Evolutionary conservation across 371 early-diverging fungal species (phyloP), one percentile per base, ranked within the genome.

Genomic region (Saksenaea oblongispora): DNA sequence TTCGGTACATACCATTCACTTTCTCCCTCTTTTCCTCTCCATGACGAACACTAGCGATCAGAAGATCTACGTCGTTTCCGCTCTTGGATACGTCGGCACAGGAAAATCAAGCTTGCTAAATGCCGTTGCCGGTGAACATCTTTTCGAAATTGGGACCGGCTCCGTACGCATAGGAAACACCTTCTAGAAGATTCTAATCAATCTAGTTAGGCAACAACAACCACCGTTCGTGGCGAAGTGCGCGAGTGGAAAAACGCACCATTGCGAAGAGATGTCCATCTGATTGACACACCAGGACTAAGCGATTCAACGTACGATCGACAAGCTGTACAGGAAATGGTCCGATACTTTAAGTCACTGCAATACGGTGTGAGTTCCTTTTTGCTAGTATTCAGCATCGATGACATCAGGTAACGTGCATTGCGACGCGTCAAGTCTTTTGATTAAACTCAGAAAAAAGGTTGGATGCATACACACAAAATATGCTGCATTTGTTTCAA

Each of bases 401-500:
- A 82, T 41, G 82, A 82, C 65, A 77, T 75, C 34, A 67, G 80
- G 80, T 73, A 74, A 63, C 13, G 13, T 7, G 35, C 18, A 14
- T 24, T 18, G 22, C 14, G 47, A 13, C 3, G 42, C 5, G 28
- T 24, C 5, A 18, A 22, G 35, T 26, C 18, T 34, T n/a, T 8
- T 59, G 34, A 39, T 22, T 54, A 18, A 53, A 42, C 9, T 18
- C 26, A 27, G 41, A 34, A 11, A 39, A 58, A 70, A 83, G 85
- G 61, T 62, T 87, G 62, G 87, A 87, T 63, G 85, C 84, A 27
- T 87, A 84, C 63, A 83, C 85, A 1, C 85, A 87, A 68, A 83
- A 82, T 54, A 87, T 87, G 85, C 58, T 87, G 34, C 61, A 76
- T 15, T 61, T 85, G 34, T 87, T 87, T 61, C 84, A 85, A 54